Percentiles rank a stretch among this genome's conserved stretches.
These are phyloP conservation scores for Musa itinerans DNA, from an alignment of 176 grass and related monocot genomes.

Conservation along the genomic window DNA sequence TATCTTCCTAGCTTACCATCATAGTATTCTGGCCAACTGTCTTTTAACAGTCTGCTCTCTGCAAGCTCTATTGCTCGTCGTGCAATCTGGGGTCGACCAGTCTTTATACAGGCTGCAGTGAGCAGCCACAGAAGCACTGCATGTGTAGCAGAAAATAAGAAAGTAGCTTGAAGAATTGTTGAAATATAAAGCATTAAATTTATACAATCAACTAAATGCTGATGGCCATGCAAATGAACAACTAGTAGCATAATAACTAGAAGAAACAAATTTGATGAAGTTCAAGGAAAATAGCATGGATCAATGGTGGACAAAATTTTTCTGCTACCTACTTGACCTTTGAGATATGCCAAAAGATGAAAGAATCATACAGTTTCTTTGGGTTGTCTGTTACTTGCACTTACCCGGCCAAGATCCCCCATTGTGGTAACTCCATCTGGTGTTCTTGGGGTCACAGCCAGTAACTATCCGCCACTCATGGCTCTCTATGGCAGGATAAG, in stretches of 20 bases:
- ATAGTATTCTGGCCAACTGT: slow-evolving; percentile 34
- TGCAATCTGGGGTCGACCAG: slow-evolving; percentile 32
- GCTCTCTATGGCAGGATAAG: slow-evolving; percentile 35
- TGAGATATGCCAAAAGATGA: not conserved
- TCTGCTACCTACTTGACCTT: too few relatives aligned
- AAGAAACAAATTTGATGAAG: not conserved
- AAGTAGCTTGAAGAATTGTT: not conserved
- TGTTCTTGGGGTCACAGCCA: slow-evolving; percentile 40
- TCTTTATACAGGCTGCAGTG: slow-evolving; percentile 39
- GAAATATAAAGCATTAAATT: not conserved
- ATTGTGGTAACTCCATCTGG: slow-evolving; percentile 47
- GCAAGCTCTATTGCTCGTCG: slow-evolving; percentile 35
- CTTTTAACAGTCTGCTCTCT: slow-evolving; percentile 28
- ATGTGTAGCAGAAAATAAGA: slow-evolving; percentile 16
- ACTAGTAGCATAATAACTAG: not conserved
- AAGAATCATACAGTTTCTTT: too few relatives aligned
- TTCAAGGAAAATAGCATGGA: not conserved
- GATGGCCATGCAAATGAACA: not conserved
- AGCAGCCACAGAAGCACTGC: slow-evolving; percentile 41
- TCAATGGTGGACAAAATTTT: too few relatives aligned
- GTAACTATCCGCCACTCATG: slow-evolving; percentile 43
- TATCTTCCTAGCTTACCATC: slow-evolving; percentile 33
- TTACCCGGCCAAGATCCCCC: slow-evolving; percentile 47
- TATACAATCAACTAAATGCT: not conserved
- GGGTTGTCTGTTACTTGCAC: not conserved